Base-by-base conservation (phyloP, 139 green algal species). In the Chlamydomonas schloesseri region DNA sequence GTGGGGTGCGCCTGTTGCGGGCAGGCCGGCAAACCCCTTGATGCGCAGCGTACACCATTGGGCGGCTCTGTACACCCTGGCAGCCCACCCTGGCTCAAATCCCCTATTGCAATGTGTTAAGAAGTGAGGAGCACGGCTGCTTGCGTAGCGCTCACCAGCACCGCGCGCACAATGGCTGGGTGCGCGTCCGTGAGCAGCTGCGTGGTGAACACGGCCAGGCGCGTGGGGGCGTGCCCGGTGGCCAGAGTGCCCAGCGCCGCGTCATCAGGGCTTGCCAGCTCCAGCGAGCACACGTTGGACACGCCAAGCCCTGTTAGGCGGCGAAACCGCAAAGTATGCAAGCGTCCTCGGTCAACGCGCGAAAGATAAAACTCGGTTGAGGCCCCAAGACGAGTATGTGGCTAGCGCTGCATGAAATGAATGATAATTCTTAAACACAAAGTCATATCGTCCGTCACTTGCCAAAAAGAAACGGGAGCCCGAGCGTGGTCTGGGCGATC, bases 151-250 rank as follows among this genome's bases (percentile, higher is more conserved):
- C 79, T 37, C 29, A 92, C 88, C 82, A 92, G 81, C 10, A 91
- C 69, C 18, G 88, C 76, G 5, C 69, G 84, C 31, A 93, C 21
- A 18, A 94, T 71, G 26, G 62, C 55, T 3, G 50, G 82, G 46
- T 91, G 91, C 17, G 69, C 62, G 24, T 91, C 90, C 50, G 89
- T 87, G 23, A 94, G 85, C 76, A 93, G 88, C 71, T 85, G 81
- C 26, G 90, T 92, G 23, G 73, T 89, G 28, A 90, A 76, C 11
- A 92, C 71, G 24, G 84, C 82, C 20, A 94, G 80, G 0, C 73
- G 73, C 0, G 37, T 82, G 2, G 88, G 82, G 0, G 42, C 0
- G 0, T 31, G 57, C n/a, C 50, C 72, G 17, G 46, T 71, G 4
- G 31, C 31, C 37, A 94, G 70, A 36, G 33, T 33, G 1, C 69